These are phyloP conservation scores for Kregervanrija pseudodelftensis DNA, from an alignment of 805 yeast species.

Conservation along the genomic window DNA sequence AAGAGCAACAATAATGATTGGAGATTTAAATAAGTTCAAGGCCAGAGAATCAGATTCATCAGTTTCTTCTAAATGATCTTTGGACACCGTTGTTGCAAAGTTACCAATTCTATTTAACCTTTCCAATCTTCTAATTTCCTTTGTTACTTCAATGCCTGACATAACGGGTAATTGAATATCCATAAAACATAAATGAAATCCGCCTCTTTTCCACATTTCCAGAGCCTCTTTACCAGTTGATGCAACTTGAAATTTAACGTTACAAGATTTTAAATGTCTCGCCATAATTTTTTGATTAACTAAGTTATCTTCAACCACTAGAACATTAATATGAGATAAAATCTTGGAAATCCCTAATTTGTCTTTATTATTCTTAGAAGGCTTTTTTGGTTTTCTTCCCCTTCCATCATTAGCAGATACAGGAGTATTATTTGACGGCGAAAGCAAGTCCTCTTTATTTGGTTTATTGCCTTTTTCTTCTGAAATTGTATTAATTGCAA, in stretches of 20 bases:
- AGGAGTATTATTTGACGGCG: background rate
- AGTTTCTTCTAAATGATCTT: constrained; percentile 12
- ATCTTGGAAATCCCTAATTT: constrained; percentile 48
- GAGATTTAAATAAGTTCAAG: constrained; percentile 64
- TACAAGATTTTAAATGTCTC: constrained; percentile 77
- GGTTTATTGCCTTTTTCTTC: background rate
- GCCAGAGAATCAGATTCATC: constrained; percentile 44
- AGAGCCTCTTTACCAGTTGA: constrained; percentile 93
- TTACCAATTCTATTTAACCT: constrained; percentile 72
- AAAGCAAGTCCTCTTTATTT: background rate
- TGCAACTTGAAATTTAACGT: constrained; percentile 79
- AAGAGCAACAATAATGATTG: constrained; percentile 95
- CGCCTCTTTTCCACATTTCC: constrained; percentile 91
- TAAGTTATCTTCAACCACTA: constrained; percentile 94
- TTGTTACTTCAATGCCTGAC: constrained; percentile 93
- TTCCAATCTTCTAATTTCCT: constrained; percentile 82
- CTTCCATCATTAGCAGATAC: background rate
- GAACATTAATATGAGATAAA: constrained; percentile 80
- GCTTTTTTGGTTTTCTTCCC: background rate
- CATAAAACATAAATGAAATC: constrained; percentile 91
- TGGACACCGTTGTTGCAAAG: constrained; percentile 23
- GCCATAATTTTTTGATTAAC: constrained; percentile 90
- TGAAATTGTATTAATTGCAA: background rate
- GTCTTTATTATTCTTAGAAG: background rate
- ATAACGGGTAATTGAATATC: constrained; percentile 95